A percentile compares a stretch with the other conserved stretches of the same genome.
Conservation (phyloP, 306 rosid species). For the Trifolium dubium region DNA sequence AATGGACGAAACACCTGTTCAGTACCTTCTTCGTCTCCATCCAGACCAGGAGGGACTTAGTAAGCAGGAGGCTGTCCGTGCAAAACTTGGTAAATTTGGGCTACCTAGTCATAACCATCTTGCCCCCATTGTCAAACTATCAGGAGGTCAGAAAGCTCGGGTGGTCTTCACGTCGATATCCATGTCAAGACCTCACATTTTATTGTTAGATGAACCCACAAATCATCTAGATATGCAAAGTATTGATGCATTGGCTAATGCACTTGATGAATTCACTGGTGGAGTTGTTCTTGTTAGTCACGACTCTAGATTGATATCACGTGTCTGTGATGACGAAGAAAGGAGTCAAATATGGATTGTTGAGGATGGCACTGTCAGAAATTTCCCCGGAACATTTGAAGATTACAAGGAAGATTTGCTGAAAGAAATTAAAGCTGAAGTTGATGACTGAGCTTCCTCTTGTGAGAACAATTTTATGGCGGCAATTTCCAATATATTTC, state of each 20-base stretch:
- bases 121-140: slow-evolving; percentile 33
- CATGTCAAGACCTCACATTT: slow-evolving; percentile 84
- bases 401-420: slow-evolving; percentile 29
- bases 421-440: slow-evolving; percentile 36
- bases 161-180: slow-evolving; percentile 87
- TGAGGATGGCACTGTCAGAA: slow-evolving; percentile 58
- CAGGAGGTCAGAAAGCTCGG: slow-evolving; percentile 45
- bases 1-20: slow-evolving; percentile 32
- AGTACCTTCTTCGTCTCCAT: slow-evolving; percentile 36
- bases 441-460: slow-evolving; percentile 27
- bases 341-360: slow-evolving; percentile 81
- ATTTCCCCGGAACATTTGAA: slow-evolving; percentile 30
- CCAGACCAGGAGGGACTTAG: slow-evolving; percentile 34
- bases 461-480: slow-evolving; percentile 16
- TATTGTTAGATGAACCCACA: slow-evolving; percentile 79
- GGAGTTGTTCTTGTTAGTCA: slow-evolving; percentile 85
- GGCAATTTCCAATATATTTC: slow-evolving; percentile 6
- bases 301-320: slow-evolving; percentile 75
- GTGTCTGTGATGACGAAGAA: slow-evolving; percentile 77
- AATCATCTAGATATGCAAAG: slow-evolving; percentile 89
- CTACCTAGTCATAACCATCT: slow-evolving; percentile 32
- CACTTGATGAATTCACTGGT: slow-evolving; percentile 66
- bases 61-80: slow-evolving; percentile 33
- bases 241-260: slow-evolving; percentile 59
- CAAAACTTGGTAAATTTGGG: slow-evolving; percentile 32